Evolutionary conservation across 2,329 filamentous ascomycete species (phyloP), one percentile per base, ranked within the genome.

Genomic region (Ploettnerulaceae sp.): DNA sequence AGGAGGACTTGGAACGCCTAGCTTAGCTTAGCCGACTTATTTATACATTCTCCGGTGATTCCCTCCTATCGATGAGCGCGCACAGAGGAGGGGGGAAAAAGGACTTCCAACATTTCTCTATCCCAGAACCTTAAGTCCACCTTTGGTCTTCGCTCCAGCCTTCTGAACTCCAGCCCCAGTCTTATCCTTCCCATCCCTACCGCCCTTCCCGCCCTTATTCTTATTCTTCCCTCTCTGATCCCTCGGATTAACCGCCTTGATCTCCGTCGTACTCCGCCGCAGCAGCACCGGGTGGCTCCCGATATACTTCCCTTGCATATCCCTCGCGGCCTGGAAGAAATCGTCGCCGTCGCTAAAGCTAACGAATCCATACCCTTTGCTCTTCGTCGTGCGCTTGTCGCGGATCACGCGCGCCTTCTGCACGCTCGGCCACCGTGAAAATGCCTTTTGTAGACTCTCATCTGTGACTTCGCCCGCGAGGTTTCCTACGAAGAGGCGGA

Each of bases 281-380:
- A 97, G 78, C 20, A 87, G 73, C 21, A 96, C 87, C 0, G 93
- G 93, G 67, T 97, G 93, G 65, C 89, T 96, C 61, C 95, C 91
- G 64, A 98, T 97, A 69, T 98, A 98, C 71, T 98, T 97, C 59
- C 90, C 90, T 62, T 96, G 87, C 93, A 97, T 97, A 71, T 97
- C 91, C 70, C 93, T 89, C 60, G 89, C 91, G 1, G 93, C 91
- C 61, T 88, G 81, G 73, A 98, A 97, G 66, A 94, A 97, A 62
- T 96, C 90, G 66, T 98, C 93, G 22, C 89, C 87, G 63, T 96
- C 87, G 60, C 83, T 85, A 69, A 98, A 97, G 67, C 88, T 93
- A 46, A 98, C 90, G 63, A 98, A 98, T 2, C 93, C 93, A 64
- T 88, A 98, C 0, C 91, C 93, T 65, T 93, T 95, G 62, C 87